Conservation (phyloP, 2,329 filamentous ascomycete genomes). For the Fusarium sp. region DNA sequence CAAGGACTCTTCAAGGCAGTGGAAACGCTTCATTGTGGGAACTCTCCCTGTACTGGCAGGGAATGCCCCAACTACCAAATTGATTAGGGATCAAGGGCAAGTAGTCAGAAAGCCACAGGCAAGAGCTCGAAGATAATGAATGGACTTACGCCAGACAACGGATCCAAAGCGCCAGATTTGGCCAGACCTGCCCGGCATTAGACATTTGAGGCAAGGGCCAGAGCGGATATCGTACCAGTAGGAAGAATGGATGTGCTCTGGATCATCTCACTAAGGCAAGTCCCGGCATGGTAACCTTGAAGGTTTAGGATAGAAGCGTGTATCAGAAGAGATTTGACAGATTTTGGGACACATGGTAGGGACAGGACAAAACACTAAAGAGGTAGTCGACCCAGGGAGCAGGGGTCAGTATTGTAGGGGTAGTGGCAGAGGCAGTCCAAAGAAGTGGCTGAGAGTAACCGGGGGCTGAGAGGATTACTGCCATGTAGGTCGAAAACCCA, state of each 20-base stretch:
- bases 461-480: slow-evolving; percentile 21
- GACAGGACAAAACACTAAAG: slow-evolving; percentile 24
- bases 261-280: slow-evolving; percentile 58
- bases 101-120: slow-evolving; percentile 26
- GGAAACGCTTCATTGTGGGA: slow-evolving; percentile 29
- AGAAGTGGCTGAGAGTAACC: slow-evolving; percentile 40
- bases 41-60: slow-evolving; percentile 31
- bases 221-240: slow-evolving; percentile 48
- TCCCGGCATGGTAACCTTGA: slow-evolving; percentile 26
- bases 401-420: slow-evolving; percentile 18
- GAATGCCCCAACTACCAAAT: slow-evolving; percentile 25
- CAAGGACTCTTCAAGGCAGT: slow-evolving; percentile 29
- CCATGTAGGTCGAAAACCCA: slow-evolving; percentile 26
- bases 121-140: slow-evolving; percentile 15
- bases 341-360: slow-evolving; percentile 32
- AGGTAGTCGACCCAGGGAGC: slow-evolving; percentile 20
- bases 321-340: slow-evolving; percentile 59
- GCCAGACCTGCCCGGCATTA: slow-evolving; percentile 36
- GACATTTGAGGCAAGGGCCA: slow-evolving; percentile 40
- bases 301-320: slow-evolving; percentile 51
- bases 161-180: slow-evolving; percentile 24
- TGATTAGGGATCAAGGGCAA: slow-evolving; percentile 24
- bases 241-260: slow-evolving; percentile 58
- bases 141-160: slow-evolving; percentile 14
- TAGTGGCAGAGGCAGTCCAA: slow-evolving; percentile 29